Percentiles rank a stretch among this genome's conserved stretches.
These are phyloP conservation scores for Aspergillus nomiae DNA, from an alignment of 2,329 filamentous ascomycete genomes.

Conservation along the genomic window DNA sequence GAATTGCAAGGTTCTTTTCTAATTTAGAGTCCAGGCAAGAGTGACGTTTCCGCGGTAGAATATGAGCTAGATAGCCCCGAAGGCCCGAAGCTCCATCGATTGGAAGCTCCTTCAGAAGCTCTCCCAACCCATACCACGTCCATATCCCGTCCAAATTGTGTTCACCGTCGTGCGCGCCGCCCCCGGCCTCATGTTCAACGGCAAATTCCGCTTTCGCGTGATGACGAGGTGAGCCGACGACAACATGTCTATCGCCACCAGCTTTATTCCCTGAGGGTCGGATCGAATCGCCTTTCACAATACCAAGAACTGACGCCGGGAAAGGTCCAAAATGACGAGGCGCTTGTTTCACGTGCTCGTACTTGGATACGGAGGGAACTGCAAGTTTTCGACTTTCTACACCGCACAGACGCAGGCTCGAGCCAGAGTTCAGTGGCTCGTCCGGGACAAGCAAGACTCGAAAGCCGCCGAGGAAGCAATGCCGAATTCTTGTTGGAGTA, in stretches of 20 bases:
- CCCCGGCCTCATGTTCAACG: background rate
- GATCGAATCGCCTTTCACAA: constrained; percentile 74
- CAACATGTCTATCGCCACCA: constrained; percentile 71
- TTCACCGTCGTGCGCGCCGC: constrained; percentile 18
- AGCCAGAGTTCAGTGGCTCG: constrained; percentile 20
- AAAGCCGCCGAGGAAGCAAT: constrained; percentile 62
- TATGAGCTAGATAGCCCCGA: constrained; percentile 62
- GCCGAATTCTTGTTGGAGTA: constrained; percentile 86
- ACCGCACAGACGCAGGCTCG: constrained; percentile 35
- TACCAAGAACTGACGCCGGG: constrained; percentile 73
- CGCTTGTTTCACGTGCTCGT: constrained; percentile 73
- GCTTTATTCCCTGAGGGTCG: constrained; percentile 78
- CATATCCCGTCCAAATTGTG: constrained; percentile 4
- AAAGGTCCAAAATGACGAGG: constrained; percentile 63
- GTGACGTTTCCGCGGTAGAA: constrained; percentile 60
- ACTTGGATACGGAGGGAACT: constrained; percentile 83
- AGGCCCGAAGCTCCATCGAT: constrained; percentile 60
- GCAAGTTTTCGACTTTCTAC: constrained; percentile 76
- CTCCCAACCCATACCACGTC: constrained; percentile 12
- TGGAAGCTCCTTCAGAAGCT: constrained; percentile 40
- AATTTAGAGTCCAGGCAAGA: constrained; percentile 46
- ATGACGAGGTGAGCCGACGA: constrained; percentile 60
- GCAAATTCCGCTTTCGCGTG: constrained; percentile 29
- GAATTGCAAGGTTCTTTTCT: background rate
- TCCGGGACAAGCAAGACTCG: constrained; percentile 35